Evolutionary conservation across 352 stramenopile genomes (phyloP).

Genomic region (Phytophthora pistaciae): DNA sequence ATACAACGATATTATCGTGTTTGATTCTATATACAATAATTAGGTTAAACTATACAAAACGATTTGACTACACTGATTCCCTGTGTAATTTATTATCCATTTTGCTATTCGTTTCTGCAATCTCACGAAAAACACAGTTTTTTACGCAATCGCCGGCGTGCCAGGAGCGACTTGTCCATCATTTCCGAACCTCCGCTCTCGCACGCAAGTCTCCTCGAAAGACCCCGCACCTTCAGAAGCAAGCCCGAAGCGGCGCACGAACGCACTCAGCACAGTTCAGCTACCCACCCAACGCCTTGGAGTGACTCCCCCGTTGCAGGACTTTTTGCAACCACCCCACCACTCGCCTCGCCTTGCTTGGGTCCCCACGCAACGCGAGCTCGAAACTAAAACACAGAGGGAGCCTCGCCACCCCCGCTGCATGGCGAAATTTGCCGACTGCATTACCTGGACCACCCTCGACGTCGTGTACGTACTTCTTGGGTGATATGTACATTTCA

Average conservation of each 20-base stretch:
- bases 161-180: conserved; percentile 29
- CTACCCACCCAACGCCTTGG: conserved; percentile 49
- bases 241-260: conserved; percentile 10
- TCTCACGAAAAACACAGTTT: conserved; percentile 12
- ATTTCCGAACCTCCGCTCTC: conserved; percentile 33
- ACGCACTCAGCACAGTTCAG: conserved; percentile 16
- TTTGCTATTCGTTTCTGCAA: background rate
- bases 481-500: background rate
- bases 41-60: background rate
- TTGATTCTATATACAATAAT: background rate
- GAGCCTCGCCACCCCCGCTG: conserved; percentile 35
- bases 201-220: conserved; percentile 28
- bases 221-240: background rate
- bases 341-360: conserved; percentile 29
- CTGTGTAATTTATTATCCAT: background rate
- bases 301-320: conserved; percentile 43
- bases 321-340: conserved; percentile 27
- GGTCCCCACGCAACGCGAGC: conserved; percentile 28
- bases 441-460: conserved; percentile 53
- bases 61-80: background rate
- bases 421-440: conserved; percentile 58
- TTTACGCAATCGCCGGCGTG: background rate
- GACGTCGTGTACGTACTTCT: conserved; percentile 43
- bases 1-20: background rate
- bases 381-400: conserved; percentile 27